These are phyloP conservation scores for Xylariaceae sp. DNA, from an alignment of 2,329 filamentous ascomycete genomes.

Conservation along the genomic window DNA sequence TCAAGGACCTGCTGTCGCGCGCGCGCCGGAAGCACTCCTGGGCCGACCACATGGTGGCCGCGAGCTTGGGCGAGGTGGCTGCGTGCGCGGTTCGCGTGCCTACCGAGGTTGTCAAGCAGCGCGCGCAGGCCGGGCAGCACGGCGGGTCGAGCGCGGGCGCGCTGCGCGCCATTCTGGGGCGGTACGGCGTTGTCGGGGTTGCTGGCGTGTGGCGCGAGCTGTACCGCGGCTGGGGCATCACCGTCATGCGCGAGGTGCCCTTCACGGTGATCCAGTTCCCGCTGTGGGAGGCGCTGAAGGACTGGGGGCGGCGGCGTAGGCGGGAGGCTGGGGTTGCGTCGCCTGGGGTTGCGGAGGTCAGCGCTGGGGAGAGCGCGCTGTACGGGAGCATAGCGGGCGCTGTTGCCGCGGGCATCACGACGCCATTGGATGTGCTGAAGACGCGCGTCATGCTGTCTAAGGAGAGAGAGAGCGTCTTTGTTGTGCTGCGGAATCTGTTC, in stretches of 20 bases:
- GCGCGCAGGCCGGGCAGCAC: slow-evolving; percentile 83
- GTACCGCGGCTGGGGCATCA: slow-evolving; percentile 89
- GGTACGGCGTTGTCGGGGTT: slow-evolving; percentile 43
- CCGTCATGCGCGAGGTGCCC: slow-evolving; percentile 90
- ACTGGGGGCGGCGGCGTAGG: slow-evolving; percentile 52
- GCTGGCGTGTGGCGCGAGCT: slow-evolving; percentile 70
- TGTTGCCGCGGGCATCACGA: slow-evolving; percentile 82
- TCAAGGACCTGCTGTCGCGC: slow-evolving; percentile 46
- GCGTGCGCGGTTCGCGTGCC: slow-evolving; percentile 91
- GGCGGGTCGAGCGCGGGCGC: slow-evolving; percentile 64
- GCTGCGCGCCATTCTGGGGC: slow-evolving; percentile 63
- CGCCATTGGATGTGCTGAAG: slow-evolving; percentile 93
- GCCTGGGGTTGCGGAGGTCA: slow-evolving; percentile 42
- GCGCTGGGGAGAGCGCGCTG: slow-evolving; percentile 73
- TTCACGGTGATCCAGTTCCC: slow-evolving; percentile 98
- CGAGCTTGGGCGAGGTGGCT: slow-evolving; percentile 80
- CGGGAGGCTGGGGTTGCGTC: slow-evolving; percentile 18
- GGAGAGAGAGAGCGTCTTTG: slow-evolving; percentile 55
- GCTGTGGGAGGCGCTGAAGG: slow-evolving; percentile 90
- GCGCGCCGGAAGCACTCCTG: slow-evolving; percentile 25
- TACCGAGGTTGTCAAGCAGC: slow-evolving; percentile 95
- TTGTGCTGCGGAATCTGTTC: slow-evolving; percentile 64
- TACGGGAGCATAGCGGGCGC: slow-evolving; percentile 82
- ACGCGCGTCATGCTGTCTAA: slow-evolving; percentile 89
- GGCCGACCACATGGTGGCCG: slow-evolving; percentile 73